A percentile compares a stretch with the other conserved stretches of the same genome.
Evolutionary conservation across 2,329 filamentous ascomycete species (phyloP).

Genomic region (Neonectria faginata): DNA sequence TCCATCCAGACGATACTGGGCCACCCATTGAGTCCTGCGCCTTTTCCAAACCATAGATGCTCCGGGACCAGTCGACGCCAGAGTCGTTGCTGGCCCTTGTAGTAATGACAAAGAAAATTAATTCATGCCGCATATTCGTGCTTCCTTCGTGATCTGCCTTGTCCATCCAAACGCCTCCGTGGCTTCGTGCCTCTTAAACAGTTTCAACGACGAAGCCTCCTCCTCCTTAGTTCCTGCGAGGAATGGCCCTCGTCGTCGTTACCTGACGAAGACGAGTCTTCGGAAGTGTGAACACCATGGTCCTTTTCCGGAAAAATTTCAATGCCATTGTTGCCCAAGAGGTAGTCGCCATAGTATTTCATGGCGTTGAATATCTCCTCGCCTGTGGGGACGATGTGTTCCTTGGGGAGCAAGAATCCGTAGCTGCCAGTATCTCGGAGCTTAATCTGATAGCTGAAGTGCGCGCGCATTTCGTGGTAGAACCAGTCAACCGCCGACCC

Average conservation of each 20-base stretch:
- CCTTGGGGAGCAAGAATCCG: constrained; percentile 88
- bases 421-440: constrained; percentile 93
- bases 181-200: constrained; percentile 6
- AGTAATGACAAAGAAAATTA: constrained; percentile 17
- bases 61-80: constrained; percentile 36
- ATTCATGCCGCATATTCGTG: constrained; percentile 27
- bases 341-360: constrained; percentile 84
- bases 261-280: constrained; percentile 16
- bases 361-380: constrained; percentile 88
- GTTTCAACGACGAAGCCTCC: constrained; percentile 45
- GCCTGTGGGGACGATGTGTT: constrained; percentile 89
- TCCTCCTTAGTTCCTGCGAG: constrained; percentile 48
- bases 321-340: constrained; percentile 77
- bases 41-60: constrained; percentile 32
- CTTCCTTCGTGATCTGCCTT: constrained; percentile 24
- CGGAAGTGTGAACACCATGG: constrained; percentile 30
- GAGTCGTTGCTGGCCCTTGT: constrained; percentile 19
- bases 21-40: constrained; percentile 27
- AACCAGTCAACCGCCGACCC: constrained; percentile 96
- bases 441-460: constrained; percentile 94
- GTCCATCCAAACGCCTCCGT: constrained; percentile 11
- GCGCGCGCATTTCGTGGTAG: constrained; percentile 85
- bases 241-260: constrained; percentile 31
- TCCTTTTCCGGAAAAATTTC: constrained; percentile 55
- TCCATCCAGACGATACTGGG: constrained; percentile 26